Base-by-base conservation (phyloP, 2,329 filamentous ascomycete species). In the Phyllosticta citriasiana region DNA sequence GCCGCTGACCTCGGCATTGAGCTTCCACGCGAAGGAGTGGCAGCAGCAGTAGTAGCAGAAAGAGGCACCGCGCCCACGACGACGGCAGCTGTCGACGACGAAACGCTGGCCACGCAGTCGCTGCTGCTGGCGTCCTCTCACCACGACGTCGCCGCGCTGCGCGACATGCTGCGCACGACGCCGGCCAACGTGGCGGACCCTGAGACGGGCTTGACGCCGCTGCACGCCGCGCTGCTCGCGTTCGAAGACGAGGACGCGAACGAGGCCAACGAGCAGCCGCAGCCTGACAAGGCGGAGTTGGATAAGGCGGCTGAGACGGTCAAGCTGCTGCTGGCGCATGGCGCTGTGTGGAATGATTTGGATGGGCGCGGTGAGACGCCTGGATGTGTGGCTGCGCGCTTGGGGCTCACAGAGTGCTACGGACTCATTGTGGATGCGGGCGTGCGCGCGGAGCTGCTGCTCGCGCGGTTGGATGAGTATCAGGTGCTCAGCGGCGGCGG, bases 321-420 rank as follows among this genome's bases (percentile, higher is more conserved):
- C 4, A 82, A 84, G 66, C 83, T 94, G 69, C 80, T 97, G 7
- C 85, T 97, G 63, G 82, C 92, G 69, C 88, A 88, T 67, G 94
- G 94, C 33, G 94, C 91, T 10, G 97, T 97, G 67, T 99, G 94
- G 94, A 99, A 99, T 76, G 92, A 97, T 72, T 79, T 97, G 61
- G 91, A 97, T 73, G 77, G 80, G 66, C 87, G 89, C 67, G 83
- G 91, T 68, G 93, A 97, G 79, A 97, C 94, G 2, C 91, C 94
- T 0, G 94, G 91, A 7, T 97, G 93, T 72, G 78, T 97, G 53
- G 94, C 94, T 8, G 79, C 81, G 27, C 72, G 84, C 54, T 66
- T 97, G 25, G 87, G 88, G 0, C 78, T 89, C 67, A 80, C 75
- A 59, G 81, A 84, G 57, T 76, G 97, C 40, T 97, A 99, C 71